Evolutionary conservation across 1,284 basidiomycete species (phyloP).

Genomic region (Irpex sp.): DNA sequence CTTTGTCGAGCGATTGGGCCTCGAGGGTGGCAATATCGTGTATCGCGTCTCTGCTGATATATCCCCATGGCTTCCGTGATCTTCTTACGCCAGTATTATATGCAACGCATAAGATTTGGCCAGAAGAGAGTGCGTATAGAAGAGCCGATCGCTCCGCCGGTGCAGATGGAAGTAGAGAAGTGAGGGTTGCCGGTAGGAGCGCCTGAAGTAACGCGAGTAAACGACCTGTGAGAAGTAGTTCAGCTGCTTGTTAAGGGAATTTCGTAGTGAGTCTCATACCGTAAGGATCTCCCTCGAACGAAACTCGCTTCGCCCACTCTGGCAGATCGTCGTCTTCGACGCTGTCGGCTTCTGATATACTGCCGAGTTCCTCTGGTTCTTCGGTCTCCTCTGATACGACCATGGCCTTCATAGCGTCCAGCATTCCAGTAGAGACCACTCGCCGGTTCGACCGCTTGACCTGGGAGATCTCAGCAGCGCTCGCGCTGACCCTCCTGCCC

Average conservation of each 20-base stretch:
- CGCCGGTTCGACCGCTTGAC: constrained; percentile 32
- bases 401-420: constrained; percentile 45
- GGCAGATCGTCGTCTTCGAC: constrained; percentile 68
- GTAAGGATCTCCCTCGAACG: constrained; percentile 52
- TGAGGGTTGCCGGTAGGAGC: constrained; percentile 40
- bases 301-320: constrained; percentile 63
- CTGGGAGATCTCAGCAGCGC: constrained; percentile 33
- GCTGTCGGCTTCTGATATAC: constrained; percentile 46
- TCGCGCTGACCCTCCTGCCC: constrained; percentile 49
- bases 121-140: constrained; percentile 64
- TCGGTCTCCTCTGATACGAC: constrained; percentile 59
- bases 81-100: constrained; percentile 79
- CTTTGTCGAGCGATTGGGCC: constrained; percentile 34
- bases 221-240: constrained; percentile 41
- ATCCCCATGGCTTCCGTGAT: constrained; percentile 85
- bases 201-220: constrained; percentile 54
- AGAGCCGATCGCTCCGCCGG: constrained; percentile 40
- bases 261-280: constrained; percentile 36
- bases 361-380: constrained; percentile 34
- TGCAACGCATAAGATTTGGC: constrained; percentile 75
- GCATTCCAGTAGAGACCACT: constrained; percentile 52
- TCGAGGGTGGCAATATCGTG: constrained; percentile 75
- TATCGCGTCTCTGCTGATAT: constrained; percentile 71
- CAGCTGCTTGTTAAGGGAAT: background rate
- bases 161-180: constrained; percentile 37